Conservation (phyloP, 2,329 filamentous ascomycete species). For the Zasmidium cellare region DNA sequence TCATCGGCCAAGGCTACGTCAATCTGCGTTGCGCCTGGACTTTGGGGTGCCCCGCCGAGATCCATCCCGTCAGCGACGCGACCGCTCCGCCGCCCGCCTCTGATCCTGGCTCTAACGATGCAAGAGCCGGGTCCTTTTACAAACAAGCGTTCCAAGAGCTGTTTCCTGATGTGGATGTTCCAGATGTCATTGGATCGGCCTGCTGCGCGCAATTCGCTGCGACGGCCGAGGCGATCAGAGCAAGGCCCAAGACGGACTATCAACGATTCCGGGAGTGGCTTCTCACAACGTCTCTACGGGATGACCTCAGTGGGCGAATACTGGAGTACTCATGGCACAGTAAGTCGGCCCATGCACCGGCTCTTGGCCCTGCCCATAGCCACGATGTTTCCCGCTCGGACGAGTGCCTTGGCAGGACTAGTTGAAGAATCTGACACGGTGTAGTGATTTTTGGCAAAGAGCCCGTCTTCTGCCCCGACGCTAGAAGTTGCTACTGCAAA, state of each 20-base stretch:
- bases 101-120: neutral
- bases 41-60: conserved; percentile 53
- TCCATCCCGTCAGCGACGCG: conserved; percentile 44
- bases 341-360: conserved; percentile 32
- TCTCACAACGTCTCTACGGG: conserved; percentile 45
- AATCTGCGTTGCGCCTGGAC: conserved; percentile 56
- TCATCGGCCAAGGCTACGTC: conserved; percentile 53
- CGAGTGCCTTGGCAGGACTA: too few relatives aligned
- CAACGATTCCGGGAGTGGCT: conserved; percentile 52
- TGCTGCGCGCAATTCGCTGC: conserved; percentile 60
- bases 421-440: neutral
- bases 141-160: conserved; percentile 51
- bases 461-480: conserved; percentile 56
- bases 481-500: conserved; percentile 65
- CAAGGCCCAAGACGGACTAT: conserved; percentile 51
- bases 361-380: too few relatives aligned
- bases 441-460: conserved; percentile 37
- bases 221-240: conserved; percentile 47
- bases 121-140: conserved; percentile 48
- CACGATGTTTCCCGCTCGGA: too few relatives aligned
- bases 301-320: conserved; percentile 54
- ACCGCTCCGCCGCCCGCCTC: conserved; percentile 27
- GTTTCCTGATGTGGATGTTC: conserved; percentile 44
- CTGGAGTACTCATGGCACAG: conserved; percentile 61
- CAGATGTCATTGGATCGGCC: conserved; percentile 48